Base-by-base conservation (phyloP, 805 yeast species). In the Lipomyces starkeyi region DNA sequence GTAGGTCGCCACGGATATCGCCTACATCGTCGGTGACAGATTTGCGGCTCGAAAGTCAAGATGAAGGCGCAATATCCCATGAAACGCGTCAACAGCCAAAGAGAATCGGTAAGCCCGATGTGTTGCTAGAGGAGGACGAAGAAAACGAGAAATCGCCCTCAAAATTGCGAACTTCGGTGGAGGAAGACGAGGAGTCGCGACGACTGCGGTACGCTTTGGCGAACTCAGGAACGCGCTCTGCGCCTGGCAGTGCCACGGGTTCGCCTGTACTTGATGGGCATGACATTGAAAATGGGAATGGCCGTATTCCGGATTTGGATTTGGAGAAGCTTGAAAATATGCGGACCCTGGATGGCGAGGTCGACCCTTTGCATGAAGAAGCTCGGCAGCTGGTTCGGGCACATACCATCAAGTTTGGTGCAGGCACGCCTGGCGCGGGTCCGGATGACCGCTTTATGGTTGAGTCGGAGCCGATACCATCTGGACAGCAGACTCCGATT, bases 321-420 rank as follows among this genome's bases (percentile, higher is more conserved):
- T 54, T 66, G 20, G 69, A 68, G 53, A 62, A 65, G 54, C 60
- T 61, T 22, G 47, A 64, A 58, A 54, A 47, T 62, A 13, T 35
- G 11, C 17, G 29, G 32, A 29, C 2, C 37, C 17, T 0, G 7
- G 32, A 7, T 27, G 62, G 32, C 34, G 61, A 57, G 49, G 37
- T 54, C 17, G 69, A 67, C 52, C 55, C 59, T 52, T 22, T 60
- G 29, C 66, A 66, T 27, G 67, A 73, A 63, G 68, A 61, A 22
- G 75, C 75, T 2, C 62, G 65, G 37, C 61, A 63, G 49, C 71
- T 73, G 9, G 75, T 73, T 14, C 70, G 71, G 34, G 61, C 67
- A 20, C 75, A 73, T 54, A 65, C 72, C 6, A 25, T 56, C 22
- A 63, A 62, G 32, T 47, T 65, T 22, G 59, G 35, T 27, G 56